These are phyloP conservation scores for Trichoderma gamsii DNA, from an alignment of 495 filamentous ascomycete species.

Conservation along the genomic window DNA sequence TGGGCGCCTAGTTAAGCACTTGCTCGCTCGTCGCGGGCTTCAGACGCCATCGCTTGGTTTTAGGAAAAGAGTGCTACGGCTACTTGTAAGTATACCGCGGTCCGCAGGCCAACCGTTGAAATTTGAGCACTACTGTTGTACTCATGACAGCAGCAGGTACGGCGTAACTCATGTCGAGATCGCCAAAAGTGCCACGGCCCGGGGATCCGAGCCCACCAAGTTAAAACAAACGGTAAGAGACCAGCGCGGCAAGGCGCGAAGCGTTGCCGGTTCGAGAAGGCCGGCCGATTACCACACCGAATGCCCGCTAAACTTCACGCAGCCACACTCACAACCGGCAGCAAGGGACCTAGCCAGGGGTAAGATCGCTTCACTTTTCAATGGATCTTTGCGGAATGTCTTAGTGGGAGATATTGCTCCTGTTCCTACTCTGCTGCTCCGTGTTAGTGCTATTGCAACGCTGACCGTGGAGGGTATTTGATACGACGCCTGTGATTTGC, in stretches of 20 bases:
- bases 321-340: not conserved
- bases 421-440: not conserved
- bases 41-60: not conserved
- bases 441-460: not conserved
- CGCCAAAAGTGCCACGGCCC: slow-evolving; percentile 3
- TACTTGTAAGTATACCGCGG: no score
- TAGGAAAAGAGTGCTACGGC: no score
- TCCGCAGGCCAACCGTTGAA: no score
- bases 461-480: not conserved
- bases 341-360: slow-evolving; percentile 11
- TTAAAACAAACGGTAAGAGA: not conserved
- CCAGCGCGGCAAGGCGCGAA: slow-evolving; percentile 5
- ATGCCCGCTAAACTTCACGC: not conserved
- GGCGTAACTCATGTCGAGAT: not conserved
- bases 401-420: not conserved
- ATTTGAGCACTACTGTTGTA: no score
- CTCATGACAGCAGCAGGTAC: not conserved
- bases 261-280: slow-evolving; percentile 7
- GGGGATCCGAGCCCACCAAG: not conserved
- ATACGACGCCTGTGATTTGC: not conserved
- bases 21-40: not conserved
- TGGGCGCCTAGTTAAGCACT: not conserved
- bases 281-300: not conserved
- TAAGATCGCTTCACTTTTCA: slow-evolving; percentile 2
- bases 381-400: not conserved